Evolutionary conservation across 306 rosid genomes (phyloP).

Genomic region (Casuarina cunninghamiana): DNA sequence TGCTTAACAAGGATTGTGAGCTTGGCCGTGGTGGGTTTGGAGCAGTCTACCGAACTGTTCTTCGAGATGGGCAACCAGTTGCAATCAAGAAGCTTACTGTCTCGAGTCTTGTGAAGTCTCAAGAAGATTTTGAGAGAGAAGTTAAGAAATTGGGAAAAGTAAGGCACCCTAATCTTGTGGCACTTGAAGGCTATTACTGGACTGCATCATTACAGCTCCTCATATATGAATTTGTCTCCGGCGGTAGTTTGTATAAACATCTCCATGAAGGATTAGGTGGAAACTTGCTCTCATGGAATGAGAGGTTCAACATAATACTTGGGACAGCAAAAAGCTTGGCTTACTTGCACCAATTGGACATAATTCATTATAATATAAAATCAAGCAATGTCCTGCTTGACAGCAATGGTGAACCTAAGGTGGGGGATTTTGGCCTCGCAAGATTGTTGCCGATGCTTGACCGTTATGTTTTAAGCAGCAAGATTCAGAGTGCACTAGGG

Average conservation of each 20-base stretch:
- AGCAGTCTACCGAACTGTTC: slow-evolving; percentile 84
- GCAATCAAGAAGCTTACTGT: slow-evolving; percentile 99
- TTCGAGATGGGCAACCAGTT: slow-evolving; percentile 84
- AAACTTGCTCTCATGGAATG: slow-evolving; percentile 87
- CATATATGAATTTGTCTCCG: slow-evolving; percentile 75
- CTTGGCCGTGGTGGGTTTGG: slow-evolving; percentile 99
- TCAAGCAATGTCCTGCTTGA: slow-evolving; percentile 89
- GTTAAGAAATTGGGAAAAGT: slow-evolving; percentile 92
- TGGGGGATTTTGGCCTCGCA: slow-evolving; percentile 92
- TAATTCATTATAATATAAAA: slow-evolving; percentile 92
- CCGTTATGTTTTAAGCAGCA: slow-evolving; percentile 91
- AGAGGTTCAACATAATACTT: slow-evolving; percentile 83
- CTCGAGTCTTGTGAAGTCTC: slow-evolving; percentile 96
- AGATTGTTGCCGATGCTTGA: slow-evolving; percentile 95
- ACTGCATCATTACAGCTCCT: slow-evolving; percentile 96
- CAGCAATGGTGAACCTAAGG: slow-evolving; percentile 79
- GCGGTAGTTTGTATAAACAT: slow-evolving; percentile 89
- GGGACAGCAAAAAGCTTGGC: slow-evolving; percentile 94
- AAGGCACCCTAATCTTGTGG: slow-evolving; percentile 83
- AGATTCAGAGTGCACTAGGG: slow-evolving; percentile 97
- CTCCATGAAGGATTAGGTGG: slow-evolving; percentile 88
- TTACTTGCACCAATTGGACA: slow-evolving; percentile 76
- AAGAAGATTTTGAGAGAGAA: slow-evolving; percentile 92
- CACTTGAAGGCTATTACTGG: slow-evolving; percentile 98
- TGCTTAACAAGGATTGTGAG: slow-evolving; percentile 97